Base-by-base conservation (phyloP, 345 rosid species). In the Gossypioides kirkii region DNA sequence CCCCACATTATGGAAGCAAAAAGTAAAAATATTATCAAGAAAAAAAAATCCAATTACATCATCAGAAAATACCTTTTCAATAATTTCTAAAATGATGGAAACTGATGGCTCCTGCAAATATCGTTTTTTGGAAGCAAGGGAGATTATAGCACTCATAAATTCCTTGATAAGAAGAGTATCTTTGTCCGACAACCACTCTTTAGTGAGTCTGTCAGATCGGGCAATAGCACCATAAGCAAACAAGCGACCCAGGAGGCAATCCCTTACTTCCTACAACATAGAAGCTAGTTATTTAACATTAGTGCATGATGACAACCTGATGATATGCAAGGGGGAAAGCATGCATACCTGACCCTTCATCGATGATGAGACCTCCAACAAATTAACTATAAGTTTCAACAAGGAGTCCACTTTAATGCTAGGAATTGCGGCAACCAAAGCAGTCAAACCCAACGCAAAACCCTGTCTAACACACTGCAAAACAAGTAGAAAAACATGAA, bases 381-480 rank as follows among this genome's bases (percentile, higher is more conserved):
- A 74, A 70, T 89, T 82, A 76, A 77, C 81, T 78, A 90, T 81
- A 41, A 96, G 91, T 73, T 90, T 96, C 81, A 93, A 81, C 71
- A 93, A 64, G 10, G 97, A 81, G 38, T 85, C 96, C 66, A 91
- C 74, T 71, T 81, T 86, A 81, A 96, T 83, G 81, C 86, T 74
- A 54, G 92, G 78, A 63, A 93, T 81, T 11, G 81, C 59, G 63
- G 87, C 74, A 72, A 90, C 69, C 74, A 86, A 74, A 63, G 88
- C 77, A 14, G 93, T 84, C 82, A 95, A 82, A 70, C 96, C 99
- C 83, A 95, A 83, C 1, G 99, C 91, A 86, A 93, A 96, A 49
- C 98, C 98, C 79, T 91, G 97, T 74, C 98, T 91, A 49, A 97
- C 99, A 77, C 93, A 93, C 98, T 93, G 85, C 80, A 82, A 76